Evolutionary conservation across 2,329 filamentous ascomycete species (phyloP), one percentile per base, ranked within the genome.

Genomic region (Lomentospora prolificans): DNA sequence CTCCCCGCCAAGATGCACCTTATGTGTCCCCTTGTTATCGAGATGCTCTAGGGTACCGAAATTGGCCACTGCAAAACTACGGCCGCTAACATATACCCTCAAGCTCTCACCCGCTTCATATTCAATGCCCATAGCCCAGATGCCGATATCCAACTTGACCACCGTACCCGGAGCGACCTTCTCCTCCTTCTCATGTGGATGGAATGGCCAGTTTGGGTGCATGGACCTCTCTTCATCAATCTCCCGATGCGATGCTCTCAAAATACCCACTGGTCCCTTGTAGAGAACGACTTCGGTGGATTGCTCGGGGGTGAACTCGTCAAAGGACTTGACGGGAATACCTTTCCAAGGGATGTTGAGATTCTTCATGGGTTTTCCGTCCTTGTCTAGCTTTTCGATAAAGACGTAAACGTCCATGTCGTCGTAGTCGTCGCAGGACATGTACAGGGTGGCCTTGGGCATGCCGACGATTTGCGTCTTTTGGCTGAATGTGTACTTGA

Each of bases 381-480:
- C 41, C 17, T 53, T 39, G 24, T 60, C 62, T 17, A 56, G 52
- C 55, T 64, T 64, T 22, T 60, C 57, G 3, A 64, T 48, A 2
- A 58, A 53, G 5, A 77, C 65, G 54, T 68, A 75, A 1, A 76
- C 65, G 27, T 69, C 71, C 57, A 77, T 66, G 54, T 77, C 75
- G 41, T 77, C 65, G 50, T 66, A 60, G 6, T 71, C 65, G 1
- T 62, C 61, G 56, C 67, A 72, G 1, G 70, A 73, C 65, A 77
- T 71, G 63, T 73, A 75, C 0, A 79, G 62, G 0, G 72, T 61
- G 0, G 73, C 72, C 59, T 77, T 78, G 7, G 75, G 68, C 0
- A 75, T 62, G 2, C 75, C 76, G n/a, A 75, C 69, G 1, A 79
- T 60, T 3, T 68, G 63, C 0, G 72, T 68, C 2, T 62, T 61